These are phyloP conservation scores for Aspergillus steynii DNA, from an alignment of 495 filamentous ascomycete species.

Conservation along the genomic window DNA sequence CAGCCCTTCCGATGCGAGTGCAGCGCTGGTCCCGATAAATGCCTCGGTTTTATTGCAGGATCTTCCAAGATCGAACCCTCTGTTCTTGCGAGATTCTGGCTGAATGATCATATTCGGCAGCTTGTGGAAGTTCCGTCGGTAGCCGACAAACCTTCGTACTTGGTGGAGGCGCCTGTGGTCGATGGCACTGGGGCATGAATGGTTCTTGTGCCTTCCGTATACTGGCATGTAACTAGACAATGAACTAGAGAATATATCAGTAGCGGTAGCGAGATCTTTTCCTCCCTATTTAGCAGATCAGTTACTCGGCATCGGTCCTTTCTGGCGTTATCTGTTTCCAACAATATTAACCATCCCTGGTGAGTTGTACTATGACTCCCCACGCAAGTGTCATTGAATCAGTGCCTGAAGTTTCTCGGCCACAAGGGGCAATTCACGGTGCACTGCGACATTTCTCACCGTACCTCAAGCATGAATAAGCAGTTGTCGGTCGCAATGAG, in stretches of 20 bases:
- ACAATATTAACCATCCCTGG: too few species aligned
- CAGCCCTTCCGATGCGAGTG: constrained; percentile 12
- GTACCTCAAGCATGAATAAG: too few species aligned
- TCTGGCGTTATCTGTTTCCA: too few species aligned
- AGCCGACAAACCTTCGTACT: background rate
- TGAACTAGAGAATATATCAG: background rate
- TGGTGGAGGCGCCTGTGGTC: background rate
- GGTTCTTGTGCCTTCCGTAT: background rate
- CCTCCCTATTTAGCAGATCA: too few species aligned
- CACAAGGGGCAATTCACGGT: too few species aligned
- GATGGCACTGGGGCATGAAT: background rate
- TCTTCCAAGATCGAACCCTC: background rate
- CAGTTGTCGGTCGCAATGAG: too few species aligned
- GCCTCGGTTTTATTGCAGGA: constrained; percentile 7
- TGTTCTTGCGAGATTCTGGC: constrained; percentile 6
- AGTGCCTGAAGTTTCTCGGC: too few species aligned
- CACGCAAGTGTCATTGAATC: too few species aligned
- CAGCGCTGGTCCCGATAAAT: background rate
- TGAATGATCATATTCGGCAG: constrained; percentile 12
- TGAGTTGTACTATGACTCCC: too few species aligned
- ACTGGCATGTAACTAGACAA: background rate
- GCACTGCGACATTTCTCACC: too few species aligned
- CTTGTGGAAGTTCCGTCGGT: background rate
- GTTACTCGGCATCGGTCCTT: too few species aligned
- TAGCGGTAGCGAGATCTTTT: too few species aligned